phyloP scores from a whole-genome alignment of 2,329 filamentous ascomycete genomes.

The Aspergillus calidoustus region DNA sequence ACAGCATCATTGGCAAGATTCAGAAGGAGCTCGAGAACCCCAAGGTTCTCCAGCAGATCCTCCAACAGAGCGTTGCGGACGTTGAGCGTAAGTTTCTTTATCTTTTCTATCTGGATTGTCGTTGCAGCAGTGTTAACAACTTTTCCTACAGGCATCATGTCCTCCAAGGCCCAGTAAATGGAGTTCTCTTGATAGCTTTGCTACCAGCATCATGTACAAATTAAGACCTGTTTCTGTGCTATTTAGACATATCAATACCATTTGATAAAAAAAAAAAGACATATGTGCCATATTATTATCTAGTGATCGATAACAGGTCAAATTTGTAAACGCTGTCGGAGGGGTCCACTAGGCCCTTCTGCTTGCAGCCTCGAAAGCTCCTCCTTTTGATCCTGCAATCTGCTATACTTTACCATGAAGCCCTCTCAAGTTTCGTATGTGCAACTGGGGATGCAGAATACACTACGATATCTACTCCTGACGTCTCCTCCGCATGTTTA shows the following conservation, averaged over 20 bases:
- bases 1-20: constrained; percentile 94
- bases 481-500: background rate
- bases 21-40: constrained; percentile 99
- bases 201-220: constrained; percentile 47
- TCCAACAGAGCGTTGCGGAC: constrained; percentile 94
- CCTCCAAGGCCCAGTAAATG: constrained; percentile 46
- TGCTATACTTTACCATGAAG: background rate
- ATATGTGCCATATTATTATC: background rate
- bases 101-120: background rate
- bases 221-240: constrained; percentile 43
- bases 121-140: background rate
- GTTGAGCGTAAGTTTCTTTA: constrained; percentile 77
- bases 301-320: background rate
- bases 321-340: background rate
- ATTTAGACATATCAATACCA: constrained; percentile 45
- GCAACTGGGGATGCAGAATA: background rate
- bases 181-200: constrained; percentile 34
- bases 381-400: background rate
- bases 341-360: background rate
- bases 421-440: background rate
- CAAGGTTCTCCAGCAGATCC: constrained; percentile 94
- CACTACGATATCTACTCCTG: background rate
- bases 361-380: background rate
- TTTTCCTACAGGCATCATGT: constrained; percentile 41
- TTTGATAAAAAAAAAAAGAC: constrained; percentile 24